A percentile compares a stretch with the other conserved stretches of the same genome.
Conservation (phyloP, 257 asterid species). For the Nyctanthes arbortristis region DNA sequence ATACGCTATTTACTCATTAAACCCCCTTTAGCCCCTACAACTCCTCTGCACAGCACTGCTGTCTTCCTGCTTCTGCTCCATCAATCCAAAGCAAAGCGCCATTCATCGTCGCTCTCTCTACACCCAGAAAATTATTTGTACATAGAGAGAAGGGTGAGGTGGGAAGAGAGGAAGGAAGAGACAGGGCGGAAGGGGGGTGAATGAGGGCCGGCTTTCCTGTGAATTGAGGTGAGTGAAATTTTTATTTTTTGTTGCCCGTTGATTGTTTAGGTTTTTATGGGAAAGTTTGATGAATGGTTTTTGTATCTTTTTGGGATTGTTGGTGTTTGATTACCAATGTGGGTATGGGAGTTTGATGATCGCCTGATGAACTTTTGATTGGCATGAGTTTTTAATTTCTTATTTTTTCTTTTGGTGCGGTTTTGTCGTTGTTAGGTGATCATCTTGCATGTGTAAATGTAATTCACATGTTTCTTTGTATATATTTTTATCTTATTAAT, state of each 20-base stretch:
- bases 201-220: not conserved
- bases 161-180: not conserved
- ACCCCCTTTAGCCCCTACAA: conserved; percentile 5
- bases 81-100: not conserved
- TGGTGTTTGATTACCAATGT: not conserved
- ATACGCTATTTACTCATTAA: not conserved
- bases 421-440: not conserved
- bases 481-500: not conserved
- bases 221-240: not conserved
- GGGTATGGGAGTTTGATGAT: not conserved
- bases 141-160: conserved; percentile 9
- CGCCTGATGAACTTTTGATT: not conserved
- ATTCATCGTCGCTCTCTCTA: not conserved
- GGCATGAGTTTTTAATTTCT: not conserved
- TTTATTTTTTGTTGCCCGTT: not conserved
- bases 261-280: not conserved
- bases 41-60: not conserved
- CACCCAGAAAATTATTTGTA: not conserved
- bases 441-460: not conserved
- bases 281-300: not conserved
- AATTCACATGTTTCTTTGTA: too few species aligned
- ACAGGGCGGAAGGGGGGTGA: not conserved
- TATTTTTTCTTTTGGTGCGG: not conserved
- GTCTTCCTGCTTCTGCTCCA: conserved; percentile 8
- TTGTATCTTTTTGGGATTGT: not conserved